Evolutionary conservation across 116 monocot genomes (phyloP), one percentile per base, ranked within the genome.

Genomic region (Cymodocea nodosa): DNA sequence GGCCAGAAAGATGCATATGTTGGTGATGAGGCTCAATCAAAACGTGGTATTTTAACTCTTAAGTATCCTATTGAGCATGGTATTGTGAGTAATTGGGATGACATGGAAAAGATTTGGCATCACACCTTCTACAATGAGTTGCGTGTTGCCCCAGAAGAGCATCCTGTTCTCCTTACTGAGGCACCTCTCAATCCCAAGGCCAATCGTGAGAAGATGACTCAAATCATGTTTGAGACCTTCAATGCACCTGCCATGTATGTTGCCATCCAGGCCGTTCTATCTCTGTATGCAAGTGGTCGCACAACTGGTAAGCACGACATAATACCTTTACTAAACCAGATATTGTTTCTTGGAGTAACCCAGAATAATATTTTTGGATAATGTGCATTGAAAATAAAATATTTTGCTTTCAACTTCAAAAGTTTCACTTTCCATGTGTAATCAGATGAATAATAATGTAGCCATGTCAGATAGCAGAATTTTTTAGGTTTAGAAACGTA

Each of bases 61-160:
- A 80, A 80, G 54, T 80, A 80, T 25, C 80, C 80, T 4, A 80
- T 80, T 49, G 80, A 76, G 61, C 80, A 80, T 65, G 80, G 80
- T 40, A 80, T 80, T 53, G 80, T 80, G 23, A 76, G 72, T 65
- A 80, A 80, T 63, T 80, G 80, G 80, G 80, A 80, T 69, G 80
- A 80, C 59, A 80, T 80, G 80, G 80, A 80, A 63, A 80, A 80
- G 65, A 80, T 80, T 17, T 75, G 80, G 80, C 75, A 80, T 52
- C 75, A 80, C 61, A 80, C 80, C 35, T 80, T 80, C 64, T 80
- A 72, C 75, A 80, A 80, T 34, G 80, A 80, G 72, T 68, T 75
- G 35, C 71, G 80, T 62, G 75, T 80, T 36, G 75, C 80, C 15
- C 80, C 80, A 2, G 80, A 80, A 56, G 80, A 80, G 64, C 80